These are phyloP conservation scores for Trichoderma citrinoviride DNA, from an alignment of 2,329 filamentous ascomycete genomes.

Conservation along the genomic window DNA sequence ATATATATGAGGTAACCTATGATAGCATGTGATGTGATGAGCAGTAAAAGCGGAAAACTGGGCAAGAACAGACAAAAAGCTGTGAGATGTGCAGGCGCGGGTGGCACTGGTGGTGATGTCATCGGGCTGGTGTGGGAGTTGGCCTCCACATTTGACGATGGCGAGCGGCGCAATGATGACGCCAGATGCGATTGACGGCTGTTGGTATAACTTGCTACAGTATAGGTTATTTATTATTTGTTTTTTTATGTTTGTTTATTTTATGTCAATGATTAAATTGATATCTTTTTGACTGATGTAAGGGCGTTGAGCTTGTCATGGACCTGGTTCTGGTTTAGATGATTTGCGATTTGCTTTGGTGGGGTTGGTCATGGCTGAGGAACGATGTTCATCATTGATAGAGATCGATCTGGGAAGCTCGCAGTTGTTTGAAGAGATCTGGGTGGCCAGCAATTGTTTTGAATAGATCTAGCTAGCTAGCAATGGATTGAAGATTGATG, in stretches of 20 bases:
- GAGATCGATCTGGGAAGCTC: no score
- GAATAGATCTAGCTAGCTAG: no score
- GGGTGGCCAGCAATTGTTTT: no score
- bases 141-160: conserved; percentile 14
- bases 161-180: conserved; percentile 21
- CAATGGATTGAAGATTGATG: no score
- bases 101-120: conserved; percentile 20
- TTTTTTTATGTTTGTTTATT: background rate
- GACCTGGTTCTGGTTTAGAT: no score
- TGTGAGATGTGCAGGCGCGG: background rate
- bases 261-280: background rate
- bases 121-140: background rate
- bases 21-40: background rate
- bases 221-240: background rate
- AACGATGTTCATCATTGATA: no score
- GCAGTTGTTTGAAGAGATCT: no score
- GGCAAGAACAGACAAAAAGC: background rate
- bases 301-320: no score
- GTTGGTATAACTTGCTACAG: background rate
- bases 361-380: no score
- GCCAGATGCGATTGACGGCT: background rate
- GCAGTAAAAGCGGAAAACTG: background rate
- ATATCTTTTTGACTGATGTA: no score
- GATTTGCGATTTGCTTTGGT: no score
- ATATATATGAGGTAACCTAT: background rate